Percentiles rank a stretch among this genome's conserved stretches.
These are phyloP conservation scores for Kwoniella newhampshirensis DNA, from an alignment of 768 basidiomycete genomes.

Conservation along the genomic window DNA sequence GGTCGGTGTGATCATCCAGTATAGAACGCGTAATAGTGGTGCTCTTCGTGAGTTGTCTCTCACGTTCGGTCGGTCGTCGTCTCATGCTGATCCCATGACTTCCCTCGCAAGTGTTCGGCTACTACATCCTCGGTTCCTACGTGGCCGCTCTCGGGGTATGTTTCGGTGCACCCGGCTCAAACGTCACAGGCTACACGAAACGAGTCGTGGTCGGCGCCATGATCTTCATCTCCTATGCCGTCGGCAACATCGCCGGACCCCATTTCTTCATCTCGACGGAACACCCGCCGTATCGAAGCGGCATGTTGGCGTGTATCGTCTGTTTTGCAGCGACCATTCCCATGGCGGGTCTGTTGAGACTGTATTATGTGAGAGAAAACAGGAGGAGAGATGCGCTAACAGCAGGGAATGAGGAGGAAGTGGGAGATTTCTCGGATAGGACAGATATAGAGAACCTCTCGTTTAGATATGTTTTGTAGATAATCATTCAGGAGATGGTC, in stretches of 20 bases:
- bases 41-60: conserved; percentile 15
- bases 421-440: conserved; percentile 20
- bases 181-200: conserved; percentile 38
- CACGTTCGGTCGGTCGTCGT: neutral
- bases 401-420: conserved; percentile 5
- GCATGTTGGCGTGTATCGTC: conserved; percentile 33
- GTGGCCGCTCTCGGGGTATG: conserved; percentile 34
- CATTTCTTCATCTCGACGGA: conserved; percentile 36
- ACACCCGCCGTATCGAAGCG: conserved; percentile 28
- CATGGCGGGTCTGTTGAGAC: conserved; percentile 15
- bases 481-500: too few species aligned
- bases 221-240: conserved; percentile 35
- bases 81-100: neutral
- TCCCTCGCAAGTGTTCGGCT: conserved; percentile 34
- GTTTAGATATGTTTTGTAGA: conserved; percentile 25
- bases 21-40: conserved; percentile 24
- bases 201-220: conserved; percentile 29
- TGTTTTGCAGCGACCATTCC: conserved; percentile 26
- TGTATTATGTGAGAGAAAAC: conserved; percentile 26
- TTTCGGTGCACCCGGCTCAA: conserved; percentile 37
- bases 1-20: conserved; percentile 36
- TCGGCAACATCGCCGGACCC: conserved; percentile 37
- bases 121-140: conserved; percentile 36
- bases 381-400: conserved; percentile 13
- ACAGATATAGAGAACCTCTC: conserved; percentile 23